Percentiles rank a stretch among this genome's conserved stretches.
phyloP scores from a whole-genome alignment of 805 yeast genomes.

The Saccharomyces mikatae region DNA sequence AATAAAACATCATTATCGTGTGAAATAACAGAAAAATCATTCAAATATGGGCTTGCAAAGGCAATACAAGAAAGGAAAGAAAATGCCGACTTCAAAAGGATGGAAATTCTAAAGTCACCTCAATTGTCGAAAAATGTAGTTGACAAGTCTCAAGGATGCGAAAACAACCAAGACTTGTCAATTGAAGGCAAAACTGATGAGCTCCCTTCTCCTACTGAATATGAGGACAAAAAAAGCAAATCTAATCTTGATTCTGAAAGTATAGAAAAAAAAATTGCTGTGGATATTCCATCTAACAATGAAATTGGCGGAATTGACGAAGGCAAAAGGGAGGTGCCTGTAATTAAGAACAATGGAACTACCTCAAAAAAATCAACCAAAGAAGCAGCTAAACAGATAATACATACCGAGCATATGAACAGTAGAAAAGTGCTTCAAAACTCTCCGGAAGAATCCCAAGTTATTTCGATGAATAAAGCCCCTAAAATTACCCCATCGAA shows the following conservation, averaged over 20 bases:
- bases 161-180: neutral
- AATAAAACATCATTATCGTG: neutral
- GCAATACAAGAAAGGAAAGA: neutral
- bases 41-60: neutral
- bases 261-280: neutral
- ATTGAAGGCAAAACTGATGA: neutral
- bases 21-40: neutral
- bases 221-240: neutral
- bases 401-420: neutral
- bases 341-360: neutral
- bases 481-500: neutral
- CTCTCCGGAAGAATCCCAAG: neutral
- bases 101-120: neutral
- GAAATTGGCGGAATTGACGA: neutral
- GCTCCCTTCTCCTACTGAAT: neutral
- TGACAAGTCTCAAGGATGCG: neutral
- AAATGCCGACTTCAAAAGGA: neutral
- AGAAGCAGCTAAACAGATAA: neutral
- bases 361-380: conserved; percentile 1
- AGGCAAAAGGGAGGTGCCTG: conserved; percentile 5
- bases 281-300: neutral
- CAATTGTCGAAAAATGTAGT: neutral
- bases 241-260: neutral
- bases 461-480: neutral
- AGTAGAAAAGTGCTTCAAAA: neutral